phyloP scores from a whole-genome alignment of 1,139 yeast species.

The Saccharomyces pastorianus region DNA sequence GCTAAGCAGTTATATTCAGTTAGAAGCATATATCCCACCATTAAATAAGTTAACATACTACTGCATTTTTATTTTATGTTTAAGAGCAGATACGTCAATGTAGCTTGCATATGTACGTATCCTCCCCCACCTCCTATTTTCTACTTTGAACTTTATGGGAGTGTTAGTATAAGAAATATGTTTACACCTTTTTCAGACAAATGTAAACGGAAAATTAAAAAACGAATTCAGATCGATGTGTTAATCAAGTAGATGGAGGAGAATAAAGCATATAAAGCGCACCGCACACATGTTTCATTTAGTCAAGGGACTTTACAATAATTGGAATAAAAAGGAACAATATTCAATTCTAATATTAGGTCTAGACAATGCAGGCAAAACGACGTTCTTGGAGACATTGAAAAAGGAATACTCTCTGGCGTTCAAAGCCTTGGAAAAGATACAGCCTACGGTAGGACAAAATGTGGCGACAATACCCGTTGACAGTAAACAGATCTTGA shows the following conservation, averaged over 20 bases:
- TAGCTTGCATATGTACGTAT: not conserved
- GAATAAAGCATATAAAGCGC: not conserved
- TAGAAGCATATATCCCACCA: not conserved
- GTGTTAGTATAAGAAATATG: not conserved
- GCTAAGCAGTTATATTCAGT: slow-evolving; percentile 9
- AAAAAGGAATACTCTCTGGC: slow-evolving; percentile 43
- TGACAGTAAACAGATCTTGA: slow-evolving; percentile 47
- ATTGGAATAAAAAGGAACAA: slow-evolving; percentile 52
- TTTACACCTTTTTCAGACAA: not conserved
- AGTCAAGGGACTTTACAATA: slow-evolving; percentile 49
- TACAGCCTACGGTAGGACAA: slow-evolving; percentile 71
- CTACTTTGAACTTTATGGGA: not conserved
- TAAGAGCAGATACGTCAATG: not conserved
- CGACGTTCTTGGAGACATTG: slow-evolving; percentile 63
- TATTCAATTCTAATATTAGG: slow-evolving; percentile 78
- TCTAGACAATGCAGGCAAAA: slow-evolving; percentile 92
- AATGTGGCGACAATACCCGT: slow-evolving; percentile 50
- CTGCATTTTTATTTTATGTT: not conserved
- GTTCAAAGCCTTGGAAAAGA: slow-evolving; percentile 35
- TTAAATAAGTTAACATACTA: not conserved
- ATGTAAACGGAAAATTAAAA: not conserved
- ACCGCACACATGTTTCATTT: slow-evolving; percentile 56
- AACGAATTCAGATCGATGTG: not conserved
- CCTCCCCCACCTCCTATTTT: not conserved
- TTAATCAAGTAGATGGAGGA: not conserved